Percentiles rank a stretch among this genome's conserved stretches.
Conservation (phyloP, 2,329 filamentous ascomycete species). For the Metarhizium rileyi region DNA sequence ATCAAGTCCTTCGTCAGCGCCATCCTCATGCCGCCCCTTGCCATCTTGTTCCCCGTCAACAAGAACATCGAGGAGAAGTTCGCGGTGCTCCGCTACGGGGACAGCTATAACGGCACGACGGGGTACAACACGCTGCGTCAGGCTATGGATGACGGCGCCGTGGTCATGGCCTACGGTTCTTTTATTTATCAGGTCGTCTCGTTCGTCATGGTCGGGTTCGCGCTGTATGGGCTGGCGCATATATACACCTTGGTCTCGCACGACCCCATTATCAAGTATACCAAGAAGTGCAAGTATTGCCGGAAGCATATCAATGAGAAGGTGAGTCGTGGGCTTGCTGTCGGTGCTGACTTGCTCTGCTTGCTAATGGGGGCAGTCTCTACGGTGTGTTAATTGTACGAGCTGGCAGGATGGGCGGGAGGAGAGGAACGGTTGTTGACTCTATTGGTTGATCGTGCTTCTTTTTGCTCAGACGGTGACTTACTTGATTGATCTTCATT, state of each 20-base stretch:
- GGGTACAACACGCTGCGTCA: conserved; percentile 64
- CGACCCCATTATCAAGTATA: conserved; percentile 63
- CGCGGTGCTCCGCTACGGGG: conserved; percentile 50
- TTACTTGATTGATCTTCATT: no score
- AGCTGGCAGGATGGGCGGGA: conserved; percentile 43
- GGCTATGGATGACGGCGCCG: conserved; percentile 60
- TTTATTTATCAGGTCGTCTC: conserved; percentile 57
- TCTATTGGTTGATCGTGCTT: no score
- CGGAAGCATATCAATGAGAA: conserved; percentile 52
- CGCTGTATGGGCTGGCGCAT: conserved; percentile 54
- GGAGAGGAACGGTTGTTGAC: conserved; percentile 17
- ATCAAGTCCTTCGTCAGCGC: conserved; percentile 65
- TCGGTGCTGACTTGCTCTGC: background rate
- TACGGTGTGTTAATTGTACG: conserved; percentile 39
- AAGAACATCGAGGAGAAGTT: conserved; percentile 69
- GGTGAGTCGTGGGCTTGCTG: conserved; percentile 27
- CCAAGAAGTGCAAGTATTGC: conserved; percentile 59
- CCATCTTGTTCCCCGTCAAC: conserved; percentile 57
- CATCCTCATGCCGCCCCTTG: conserved; percentile 59
- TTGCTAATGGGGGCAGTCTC: conserved; percentile 22
- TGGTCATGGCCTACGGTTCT: conserved; percentile 63
- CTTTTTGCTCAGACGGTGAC: background rate
- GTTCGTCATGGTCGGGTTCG: conserved; percentile 55
- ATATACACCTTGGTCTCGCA: conserved; percentile 50
- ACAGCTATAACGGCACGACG: conserved; percentile 36